phyloP scores from a whole-genome alignment of 208 protist species.

The Trypanosoma vivax region DNA sequence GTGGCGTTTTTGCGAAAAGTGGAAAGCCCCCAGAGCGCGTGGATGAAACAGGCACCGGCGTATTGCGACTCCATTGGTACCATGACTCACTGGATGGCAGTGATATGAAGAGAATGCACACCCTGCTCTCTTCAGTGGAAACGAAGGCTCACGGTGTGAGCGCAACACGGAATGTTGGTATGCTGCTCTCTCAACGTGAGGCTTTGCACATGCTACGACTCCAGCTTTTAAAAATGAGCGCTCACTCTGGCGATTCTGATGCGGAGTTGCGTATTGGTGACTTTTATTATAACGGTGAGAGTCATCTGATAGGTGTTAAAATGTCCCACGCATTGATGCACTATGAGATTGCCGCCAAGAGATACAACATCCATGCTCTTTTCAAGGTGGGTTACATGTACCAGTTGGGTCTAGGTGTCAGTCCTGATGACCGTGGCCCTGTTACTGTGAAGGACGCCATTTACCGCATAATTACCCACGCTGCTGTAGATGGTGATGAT shows the following conservation, averaged over 20 bases:
- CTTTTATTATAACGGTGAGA: constrained; percentile 68
- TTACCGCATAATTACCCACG: constrained; percentile 14
- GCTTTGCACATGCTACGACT: constrained; percentile 36
- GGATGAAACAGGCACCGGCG: neutral
- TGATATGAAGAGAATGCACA: neutral
- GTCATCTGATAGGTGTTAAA: constrained; percentile 32
- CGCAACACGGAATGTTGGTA: neutral
- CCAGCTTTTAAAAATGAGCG: constrained; percentile 27
- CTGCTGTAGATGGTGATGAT: neutral
- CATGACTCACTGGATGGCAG: neutral
- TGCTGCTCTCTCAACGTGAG: constrained; percentile 40
- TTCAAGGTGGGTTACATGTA: constrained; percentile 72
- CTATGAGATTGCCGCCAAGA: constrained; percentile 40
- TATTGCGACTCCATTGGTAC: constrained; percentile 11
- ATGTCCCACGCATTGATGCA: constrained; percentile 41
- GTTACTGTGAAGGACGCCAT: constrained; percentile 4
- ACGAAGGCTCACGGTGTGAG: neutral
- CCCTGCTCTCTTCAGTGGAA: neutral
- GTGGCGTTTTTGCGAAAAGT: constrained; percentile 16
- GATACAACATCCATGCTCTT: constrained; percentile 29
- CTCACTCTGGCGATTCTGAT: constrained; percentile 16
- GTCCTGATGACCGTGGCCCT: neutral
- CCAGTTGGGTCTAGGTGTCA: constrained; percentile 36
- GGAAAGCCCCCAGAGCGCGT: constrained; percentile 1
- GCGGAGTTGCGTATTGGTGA: constrained; percentile 58